Evolutionary conservation across 148 eudicot species (phyloP).

Genomic region (Chenopodium formosanum): DNA sequence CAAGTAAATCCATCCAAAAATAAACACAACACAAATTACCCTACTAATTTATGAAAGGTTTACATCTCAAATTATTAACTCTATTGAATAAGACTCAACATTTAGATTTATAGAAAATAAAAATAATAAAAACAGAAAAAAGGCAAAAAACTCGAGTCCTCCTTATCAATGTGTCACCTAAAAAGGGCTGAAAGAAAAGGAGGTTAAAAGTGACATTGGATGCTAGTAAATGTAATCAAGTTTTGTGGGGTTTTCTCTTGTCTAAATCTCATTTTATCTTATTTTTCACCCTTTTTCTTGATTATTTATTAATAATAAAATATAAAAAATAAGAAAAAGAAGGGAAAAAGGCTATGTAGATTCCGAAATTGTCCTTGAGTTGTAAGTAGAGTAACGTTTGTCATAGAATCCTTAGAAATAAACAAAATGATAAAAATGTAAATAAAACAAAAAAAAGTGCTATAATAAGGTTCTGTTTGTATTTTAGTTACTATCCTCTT

Average conservation of each 20-base stretch:
- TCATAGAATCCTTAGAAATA: constrained; percentile 54
- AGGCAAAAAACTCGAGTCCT: not conserved
- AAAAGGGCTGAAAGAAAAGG: constrained; percentile 62
- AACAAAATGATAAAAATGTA: constrained; percentile 3
- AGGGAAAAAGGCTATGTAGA: constrained; percentile 19
- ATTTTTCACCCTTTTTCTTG: not conserved
- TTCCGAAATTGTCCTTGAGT: constrained; percentile 64
- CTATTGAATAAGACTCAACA: constrained; percentile 20
- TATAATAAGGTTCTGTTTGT: constrained; percentile 15
- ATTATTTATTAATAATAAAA: not conserved
- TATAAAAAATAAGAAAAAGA: constrained; percentile 3
- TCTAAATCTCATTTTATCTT: constrained; percentile 14
- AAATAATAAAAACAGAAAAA: constrained; percentile 19
- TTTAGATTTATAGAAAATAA: not conserved
- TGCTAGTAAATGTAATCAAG: constrained; percentile 47
- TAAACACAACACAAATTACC: constrained; percentile 5
- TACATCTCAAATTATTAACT: constrained; percentile 15
- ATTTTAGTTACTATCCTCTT: constrained; percentile 17
- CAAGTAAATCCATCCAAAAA: constrained; percentile 42
- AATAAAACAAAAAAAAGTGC: not conserved
- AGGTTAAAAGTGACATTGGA: constrained; percentile 54
- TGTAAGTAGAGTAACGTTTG: constrained; percentile 57
- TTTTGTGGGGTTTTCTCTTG: constrained; percentile 68
- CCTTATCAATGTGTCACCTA: constrained; percentile 36
- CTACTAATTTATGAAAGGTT: constrained; percentile 17